Conservation (phyloP, 768 basidiomycete species). For the Chalciporus pseudorubinellus region DNA sequence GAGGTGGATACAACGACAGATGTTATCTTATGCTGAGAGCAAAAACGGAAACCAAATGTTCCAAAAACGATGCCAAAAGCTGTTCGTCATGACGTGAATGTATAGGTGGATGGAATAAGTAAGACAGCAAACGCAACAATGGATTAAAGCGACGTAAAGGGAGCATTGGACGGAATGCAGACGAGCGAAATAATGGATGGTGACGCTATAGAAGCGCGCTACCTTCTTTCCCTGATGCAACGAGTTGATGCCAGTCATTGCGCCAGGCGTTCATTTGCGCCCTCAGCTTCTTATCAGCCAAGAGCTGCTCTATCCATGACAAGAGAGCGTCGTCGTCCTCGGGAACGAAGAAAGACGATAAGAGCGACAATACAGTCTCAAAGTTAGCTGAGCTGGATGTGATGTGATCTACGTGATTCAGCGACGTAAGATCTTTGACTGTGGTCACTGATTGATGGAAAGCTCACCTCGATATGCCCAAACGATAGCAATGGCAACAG, state of each 20-base stretch:
- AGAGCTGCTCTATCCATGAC: constrained; percentile 68
- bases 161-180: background rate
- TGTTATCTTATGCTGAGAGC: constrained; percentile 26
- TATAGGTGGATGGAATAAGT: constrained; percentile 26
- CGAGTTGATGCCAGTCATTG: constrained; percentile 72
- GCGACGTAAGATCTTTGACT: constrained; percentile 3
- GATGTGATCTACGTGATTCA: constrained; percentile 64
- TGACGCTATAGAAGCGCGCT: constrained; percentile 52
- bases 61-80: constrained; percentile 15
- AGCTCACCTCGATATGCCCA: constrained; percentile 84
- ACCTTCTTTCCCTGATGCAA: constrained; percentile 59
- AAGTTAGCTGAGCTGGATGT: constrained; percentile 77
- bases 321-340: constrained; percentile 85
- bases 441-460: background rate
- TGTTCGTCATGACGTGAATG: constrained; percentile 16
- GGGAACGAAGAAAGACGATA: constrained; percentile 94
- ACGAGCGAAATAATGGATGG: background rate
- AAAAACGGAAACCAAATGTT: constrained; percentile 18
- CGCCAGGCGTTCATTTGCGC: constrained; percentile 74
- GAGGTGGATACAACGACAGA: constrained; percentile 22
- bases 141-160: constrained; percentile 5
- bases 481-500: constrained; percentile 82
- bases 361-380: constrained; percentile 85
- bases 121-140: constrained; percentile 1
- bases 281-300: constrained; percentile 64